Conservation (phyloP, 805 yeast genomes). For the Komagataella pseudopastoris region DNA sequence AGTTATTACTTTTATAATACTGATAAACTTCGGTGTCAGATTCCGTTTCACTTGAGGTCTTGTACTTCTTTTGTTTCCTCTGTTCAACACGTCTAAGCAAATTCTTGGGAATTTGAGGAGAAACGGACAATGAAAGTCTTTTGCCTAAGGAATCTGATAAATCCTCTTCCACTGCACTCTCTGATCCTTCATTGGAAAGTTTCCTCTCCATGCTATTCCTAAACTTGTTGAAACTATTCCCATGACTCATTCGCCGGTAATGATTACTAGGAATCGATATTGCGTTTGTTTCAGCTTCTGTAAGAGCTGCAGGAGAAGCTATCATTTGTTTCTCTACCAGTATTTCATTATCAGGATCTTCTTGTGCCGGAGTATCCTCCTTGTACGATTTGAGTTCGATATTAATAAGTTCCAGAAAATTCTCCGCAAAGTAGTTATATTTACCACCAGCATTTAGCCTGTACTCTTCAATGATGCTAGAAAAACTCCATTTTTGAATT, state of each 20-base stretch:
- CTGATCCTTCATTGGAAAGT: neutral
- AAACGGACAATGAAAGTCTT: conserved; percentile 40
- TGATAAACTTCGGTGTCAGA: conserved; percentile 16
- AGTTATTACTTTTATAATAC: conserved; percentile 2
- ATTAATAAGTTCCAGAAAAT: conserved; percentile 63
- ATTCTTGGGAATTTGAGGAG: conserved; percentile 59
- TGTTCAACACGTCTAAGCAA: conserved; percentile 40
- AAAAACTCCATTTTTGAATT: conserved; percentile 80
- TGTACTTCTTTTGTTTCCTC: conserved; percentile 23
- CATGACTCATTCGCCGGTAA: conserved; percentile 2
- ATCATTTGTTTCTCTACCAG: neutral
- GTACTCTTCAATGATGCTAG: conserved; percentile 77
- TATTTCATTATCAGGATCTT: conserved; percentile 1
- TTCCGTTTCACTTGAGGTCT: conserved; percentile 5
- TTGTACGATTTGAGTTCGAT: conserved; percentile 31
- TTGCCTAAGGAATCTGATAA: conserved; percentile 15
- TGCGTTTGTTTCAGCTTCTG: neutral
- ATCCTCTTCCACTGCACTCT: conserved; percentile 4
- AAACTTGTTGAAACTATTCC: conserved; percentile 1
- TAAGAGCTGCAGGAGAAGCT: neutral
- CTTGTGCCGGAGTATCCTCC: conserved; percentile 12
- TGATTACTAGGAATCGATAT: neutral
- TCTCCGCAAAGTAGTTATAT: conserved; percentile 69
- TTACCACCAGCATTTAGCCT: conserved; percentile 62
- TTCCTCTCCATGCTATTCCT: conserved; percentile 1